Conservation (phyloP, 2,329 filamentous ascomycete genomes). For the Pseudogymnoascus sp. region DNA sequence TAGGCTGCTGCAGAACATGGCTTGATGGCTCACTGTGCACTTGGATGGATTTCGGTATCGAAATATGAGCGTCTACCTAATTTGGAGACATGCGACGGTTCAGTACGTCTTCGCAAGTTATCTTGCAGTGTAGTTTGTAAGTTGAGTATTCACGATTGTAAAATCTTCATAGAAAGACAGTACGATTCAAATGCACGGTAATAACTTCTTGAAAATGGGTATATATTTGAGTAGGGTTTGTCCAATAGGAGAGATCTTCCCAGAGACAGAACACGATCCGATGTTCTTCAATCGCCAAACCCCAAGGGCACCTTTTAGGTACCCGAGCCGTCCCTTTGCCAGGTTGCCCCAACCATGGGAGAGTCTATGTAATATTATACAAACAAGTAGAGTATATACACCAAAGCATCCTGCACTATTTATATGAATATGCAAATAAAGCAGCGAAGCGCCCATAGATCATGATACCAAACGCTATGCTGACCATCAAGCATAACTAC, state of each 20-base stretch:
- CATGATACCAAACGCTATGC: not conserved
- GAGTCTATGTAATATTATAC: slow-evolving; percentile 8
- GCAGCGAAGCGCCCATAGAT: not conserved
- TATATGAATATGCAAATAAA: not conserved
- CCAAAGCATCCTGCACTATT: not conserved
- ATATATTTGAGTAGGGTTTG: slow-evolving; percentile 7
- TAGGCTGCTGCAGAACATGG: slow-evolving; percentile 29
- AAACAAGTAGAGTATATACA: slow-evolving; percentile 3
- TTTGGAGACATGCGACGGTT: not conserved
- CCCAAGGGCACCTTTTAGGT: not conserved
- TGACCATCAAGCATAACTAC: not conserved
- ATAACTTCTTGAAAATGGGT: not conserved
- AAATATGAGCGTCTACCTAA: not conserved
- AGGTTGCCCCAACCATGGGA: not conserved
- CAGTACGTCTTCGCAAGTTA: no score
- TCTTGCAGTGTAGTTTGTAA: no score
- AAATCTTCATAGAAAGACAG: not conserved
- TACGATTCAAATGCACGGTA: not conserved
- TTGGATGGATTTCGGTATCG: not conserved
- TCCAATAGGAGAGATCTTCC: not conserved
- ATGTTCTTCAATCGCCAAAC: not conserved
- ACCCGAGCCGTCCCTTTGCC: not conserved
- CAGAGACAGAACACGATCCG: not conserved
- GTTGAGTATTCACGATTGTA: no score
- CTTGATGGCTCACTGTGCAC: not conserved